A percentile compares a stretch with the other conserved stretches of the same genome.
Evolutionary conservation across 176 grass and related monocot species (phyloP).

Genomic region (Oryza meridionalis): DNA sequence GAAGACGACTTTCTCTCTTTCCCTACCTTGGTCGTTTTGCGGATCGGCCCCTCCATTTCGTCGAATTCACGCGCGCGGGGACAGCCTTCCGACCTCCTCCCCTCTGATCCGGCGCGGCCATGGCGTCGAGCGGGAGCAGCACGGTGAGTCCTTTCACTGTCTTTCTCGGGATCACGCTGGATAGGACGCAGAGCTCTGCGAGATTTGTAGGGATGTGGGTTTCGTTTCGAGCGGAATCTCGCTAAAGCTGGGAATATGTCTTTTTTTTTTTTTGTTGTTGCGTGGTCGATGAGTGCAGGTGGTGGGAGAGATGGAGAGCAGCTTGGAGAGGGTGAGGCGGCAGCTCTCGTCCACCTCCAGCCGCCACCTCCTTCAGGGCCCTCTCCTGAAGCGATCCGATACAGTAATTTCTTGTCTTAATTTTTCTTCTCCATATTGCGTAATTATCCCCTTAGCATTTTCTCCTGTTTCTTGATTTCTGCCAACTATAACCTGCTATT

Average conservation of each 20-base stretch:
- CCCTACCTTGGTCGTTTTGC: neutral
- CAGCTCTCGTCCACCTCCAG: constrained; percentile 78
- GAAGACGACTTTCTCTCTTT: neutral
- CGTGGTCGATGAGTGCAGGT: constrained; percentile 40
- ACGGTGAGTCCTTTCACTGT: constrained; percentile 43
- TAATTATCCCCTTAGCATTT: constrained; percentile 2
- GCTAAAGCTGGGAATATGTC: neutral
- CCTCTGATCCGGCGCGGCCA: constrained; percentile 35
- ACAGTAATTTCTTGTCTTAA: constrained; percentile 33
- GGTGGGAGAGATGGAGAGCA: constrained; percentile 71
- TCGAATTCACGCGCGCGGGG: neutral
- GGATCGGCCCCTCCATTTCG: neutral
- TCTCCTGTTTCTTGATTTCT: constrained; percentile 3
- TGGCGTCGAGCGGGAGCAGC: constrained; percentile 58
- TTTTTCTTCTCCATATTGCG: neutral
- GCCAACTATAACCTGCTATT: neutral
- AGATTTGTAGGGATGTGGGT: constrained; percentile 13
- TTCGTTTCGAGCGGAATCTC: neutral
- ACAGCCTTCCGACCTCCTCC: constrained; percentile 10
- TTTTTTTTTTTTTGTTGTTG: neutral
- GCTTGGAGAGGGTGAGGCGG: constrained; percentile 81
- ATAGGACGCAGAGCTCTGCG: neutral
- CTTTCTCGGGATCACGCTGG: neutral
- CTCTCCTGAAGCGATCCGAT: constrained; percentile 87
- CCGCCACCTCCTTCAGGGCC: constrained; percentile 80